Base-by-base conservation (phyloP, 2,329 filamentous ascomycete genomes). In the Aspergillus sp. region DNA sequence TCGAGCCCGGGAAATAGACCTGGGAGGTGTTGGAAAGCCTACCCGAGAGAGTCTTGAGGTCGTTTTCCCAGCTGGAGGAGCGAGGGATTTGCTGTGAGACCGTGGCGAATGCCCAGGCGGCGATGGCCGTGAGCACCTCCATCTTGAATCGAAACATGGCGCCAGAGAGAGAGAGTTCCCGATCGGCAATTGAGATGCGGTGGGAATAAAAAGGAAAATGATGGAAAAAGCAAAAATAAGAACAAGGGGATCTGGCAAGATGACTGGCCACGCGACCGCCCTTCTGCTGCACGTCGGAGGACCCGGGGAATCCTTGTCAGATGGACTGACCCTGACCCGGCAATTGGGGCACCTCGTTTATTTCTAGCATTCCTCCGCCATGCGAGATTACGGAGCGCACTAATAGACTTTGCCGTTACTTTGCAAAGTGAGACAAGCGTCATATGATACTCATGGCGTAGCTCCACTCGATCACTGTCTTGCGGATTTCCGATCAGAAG, bases 1-100 rank as follows among this genome's bases (percentile, higher is more conserved):
- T 65, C 9, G 79, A 78, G 2, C 75, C 78, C 0, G 80, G 79
- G 19, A 67, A 72, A 64, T 79, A 81, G 36, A 84, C 67, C 63
- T 80, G 72, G 15, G 80, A 78, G 2, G 60, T 59, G 12, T 62
- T 47, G 0, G 81, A 84, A n/a, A 74, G 69, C 32, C 63, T 68
- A 10, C 45, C 54, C 15, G 43, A 64, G 10, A 74, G 62, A 2
- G 59, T 59, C 43, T 61, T 58, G 51, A 69, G 52, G 41, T 68
- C 60, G 51, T 63, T 65, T 41, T 63, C 38, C n/a, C 51, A 23
- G 38, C 17, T 19, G 15, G 52, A 4, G 13, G 52, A 41, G 38
- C 38, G 21, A 12, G 38, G 52, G 10, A 55, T 28, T 8, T 13
- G 38, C 4, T 45, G 36, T 13, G 53, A 57, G 23, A 25, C 57